Conservation (phyloP, 768 basidiomycete genomes). For the Lactarius vividus region DNA sequence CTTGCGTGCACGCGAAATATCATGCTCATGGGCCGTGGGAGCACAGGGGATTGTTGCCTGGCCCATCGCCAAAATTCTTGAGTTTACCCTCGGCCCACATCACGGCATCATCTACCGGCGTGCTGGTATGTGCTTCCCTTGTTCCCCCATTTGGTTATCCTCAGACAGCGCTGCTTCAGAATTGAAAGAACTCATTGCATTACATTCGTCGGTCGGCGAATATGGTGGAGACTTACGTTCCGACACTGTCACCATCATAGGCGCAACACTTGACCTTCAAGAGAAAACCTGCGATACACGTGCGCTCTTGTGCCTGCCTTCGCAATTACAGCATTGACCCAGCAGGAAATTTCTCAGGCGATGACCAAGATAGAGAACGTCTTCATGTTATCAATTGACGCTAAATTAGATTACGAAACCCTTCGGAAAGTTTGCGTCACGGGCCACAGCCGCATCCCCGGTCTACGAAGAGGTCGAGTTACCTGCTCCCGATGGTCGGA, state of each 20-base stretch:
- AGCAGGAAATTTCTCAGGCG: slow-evolving; percentile 40
- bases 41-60: slow-evolving; percentile 69
- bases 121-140: slow-evolving; percentile 35
- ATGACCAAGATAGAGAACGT: slow-evolving; percentile 80
- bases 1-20: background rate
- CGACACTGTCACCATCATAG: slow-evolving; percentile 88
- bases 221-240: slow-evolving; percentile 83
- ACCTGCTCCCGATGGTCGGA: slow-evolving; percentile 30
- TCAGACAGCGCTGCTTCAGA: slow-evolving; percentile 33
- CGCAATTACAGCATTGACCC: background rate
- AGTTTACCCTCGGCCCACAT: slow-evolving; percentile 73
- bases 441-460: slow-evolving; percentile 30
- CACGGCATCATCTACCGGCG: slow-evolving; percentile 91
- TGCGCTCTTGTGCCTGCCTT: background rate
- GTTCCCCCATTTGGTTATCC: background rate
- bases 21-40: background rate
- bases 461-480: slow-evolving; percentile 29
- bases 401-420: slow-evolving; percentile 76
- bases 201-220: slow-evolving; percentile 70
- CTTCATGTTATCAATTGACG: slow-evolving; percentile 86
- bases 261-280: slow-evolving; percentile 84
- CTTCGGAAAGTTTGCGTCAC: slow-evolving; percentile 37
- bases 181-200: slow-evolving; percentile 85
- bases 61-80: slow-evolving; percentile 83
- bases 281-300: slow-evolving; percentile 75